Evolutionary conservation across 2,329 filamentous ascomycete species (phyloP).

Genomic region (Conoideocrella luteorostrata): DNA sequence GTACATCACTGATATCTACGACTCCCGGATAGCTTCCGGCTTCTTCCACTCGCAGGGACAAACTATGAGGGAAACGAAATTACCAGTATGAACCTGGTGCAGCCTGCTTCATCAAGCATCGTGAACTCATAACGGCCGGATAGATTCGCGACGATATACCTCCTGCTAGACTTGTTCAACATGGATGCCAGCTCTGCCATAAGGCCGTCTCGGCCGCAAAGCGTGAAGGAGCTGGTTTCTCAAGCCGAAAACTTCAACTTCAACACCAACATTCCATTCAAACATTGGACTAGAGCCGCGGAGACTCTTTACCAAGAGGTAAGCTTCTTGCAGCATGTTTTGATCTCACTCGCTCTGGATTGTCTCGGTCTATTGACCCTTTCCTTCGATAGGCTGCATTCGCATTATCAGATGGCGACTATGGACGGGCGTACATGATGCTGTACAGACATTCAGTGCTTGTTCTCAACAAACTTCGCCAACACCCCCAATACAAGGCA

Average conservation of each 20-base stretch:
- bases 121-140: neutral
- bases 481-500: constrained; percentile 68
- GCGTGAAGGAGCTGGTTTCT: constrained; percentile 67
- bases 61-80: neutral
- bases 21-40: neutral
- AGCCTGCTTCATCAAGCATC: neutral
- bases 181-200: constrained; percentile 24
- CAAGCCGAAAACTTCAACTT: constrained; percentile 78
- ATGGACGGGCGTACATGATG: constrained; percentile 82
- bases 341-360: neutral
- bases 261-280: constrained; percentile 67
- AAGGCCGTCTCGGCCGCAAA: constrained; percentile 49
- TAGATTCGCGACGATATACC: neutral
- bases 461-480: constrained; percentile 67
- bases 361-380: neutral
- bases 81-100: constrained; percentile 1
- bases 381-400: constrained; percentile 63
- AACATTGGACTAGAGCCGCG: constrained; percentile 76
- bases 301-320: constrained; percentile 78
- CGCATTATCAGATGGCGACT: constrained; percentile 79
- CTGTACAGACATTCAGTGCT: constrained; percentile 85
- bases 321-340: constrained; percentile 16
- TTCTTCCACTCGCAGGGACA: no score
- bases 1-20: neutral
- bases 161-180: neutral